A percentile compares a stretch with the other conserved stretches of the same genome.
These are phyloP conservation scores for Anisodus acutangulus DNA, from an alignment of 257 asterid genomes.

Conservation along the genomic window DNA sequence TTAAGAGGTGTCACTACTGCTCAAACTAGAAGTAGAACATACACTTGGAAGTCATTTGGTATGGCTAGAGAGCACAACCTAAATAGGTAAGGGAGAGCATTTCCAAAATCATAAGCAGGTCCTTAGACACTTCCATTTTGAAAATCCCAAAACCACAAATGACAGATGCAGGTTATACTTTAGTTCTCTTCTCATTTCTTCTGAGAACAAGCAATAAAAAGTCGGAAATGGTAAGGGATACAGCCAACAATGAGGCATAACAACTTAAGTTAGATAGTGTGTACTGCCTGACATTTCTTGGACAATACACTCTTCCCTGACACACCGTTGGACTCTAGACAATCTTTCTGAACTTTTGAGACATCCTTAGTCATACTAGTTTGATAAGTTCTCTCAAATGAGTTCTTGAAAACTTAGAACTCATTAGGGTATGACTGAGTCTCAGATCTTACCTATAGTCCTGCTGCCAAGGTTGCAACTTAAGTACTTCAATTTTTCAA, in stretches of 20 bases:
- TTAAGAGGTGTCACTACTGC: background rate
- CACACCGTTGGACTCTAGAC: background rate
- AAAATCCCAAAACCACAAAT: background rate
- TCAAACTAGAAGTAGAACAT: background rate
- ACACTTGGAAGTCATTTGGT: background rate
- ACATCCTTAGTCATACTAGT: background rate
- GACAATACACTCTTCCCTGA: background rate
- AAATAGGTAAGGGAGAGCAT: background rate
- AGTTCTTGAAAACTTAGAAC: constrained; percentile 7
- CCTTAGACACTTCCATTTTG: background rate
- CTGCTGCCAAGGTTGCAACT: background rate
- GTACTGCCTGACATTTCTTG: background rate
- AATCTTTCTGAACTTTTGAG: background rate
- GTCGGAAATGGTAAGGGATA: background rate
- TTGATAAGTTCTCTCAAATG: constrained; percentile 21
- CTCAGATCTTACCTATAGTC: background rate
- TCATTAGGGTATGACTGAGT: background rate
- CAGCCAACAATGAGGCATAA: background rate
- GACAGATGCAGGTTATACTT: background rate
- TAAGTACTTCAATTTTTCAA: background rate
- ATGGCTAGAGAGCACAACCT: background rate
- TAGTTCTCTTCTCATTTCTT: background rate
- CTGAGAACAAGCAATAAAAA: constrained; percentile 6
- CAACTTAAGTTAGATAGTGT: background rate
- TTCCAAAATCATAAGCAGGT: constrained; percentile 10